Evolutionary conservation across 441 rosid genomes (phyloP).

Genomic region (Adansonia madagascariensis): DNA sequence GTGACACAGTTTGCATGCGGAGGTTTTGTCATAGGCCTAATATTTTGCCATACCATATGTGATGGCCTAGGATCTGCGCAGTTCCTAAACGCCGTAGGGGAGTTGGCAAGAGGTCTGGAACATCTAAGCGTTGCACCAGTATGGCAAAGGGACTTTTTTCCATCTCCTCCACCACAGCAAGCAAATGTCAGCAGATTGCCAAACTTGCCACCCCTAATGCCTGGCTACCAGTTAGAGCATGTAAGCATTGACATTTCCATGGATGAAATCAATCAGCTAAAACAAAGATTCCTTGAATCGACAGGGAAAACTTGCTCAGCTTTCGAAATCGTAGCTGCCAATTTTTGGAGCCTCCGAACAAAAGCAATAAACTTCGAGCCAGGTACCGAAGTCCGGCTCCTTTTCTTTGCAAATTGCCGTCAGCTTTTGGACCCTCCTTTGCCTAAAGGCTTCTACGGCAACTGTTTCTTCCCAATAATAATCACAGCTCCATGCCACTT

Average conservation of each 20-base stretch:
- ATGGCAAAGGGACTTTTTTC: conserved; percentile 58
- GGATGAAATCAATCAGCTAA: conserved; percentile 46
- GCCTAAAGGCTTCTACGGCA: conserved; percentile 67
- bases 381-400: conserved; percentile 42
- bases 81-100: conserved; percentile 62
- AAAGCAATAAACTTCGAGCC: conserved; percentile 35
- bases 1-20: conserved; percentile 65
- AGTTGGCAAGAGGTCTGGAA: conserved; percentile 49
- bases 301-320: conserved; percentile 49
- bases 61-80: conserved; percentile 77
- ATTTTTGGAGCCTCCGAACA: conserved; percentile 53
- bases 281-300: conserved; percentile 38
- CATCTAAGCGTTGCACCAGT: conserved; percentile 42
- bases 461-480: conserved; percentile 64
- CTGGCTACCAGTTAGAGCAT: conserved; percentile 47
- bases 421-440: conserved; percentile 50
- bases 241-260: conserved; percentile 54
- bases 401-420: conserved; percentile 66
- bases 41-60: conserved; percentile 60
- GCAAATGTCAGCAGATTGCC: conserved; percentile 17
- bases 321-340: conserved; percentile 55
- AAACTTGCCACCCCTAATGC: conserved; percentile 42
- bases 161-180: conserved; percentile 26
- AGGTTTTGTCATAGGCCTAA: conserved; percentile 55
- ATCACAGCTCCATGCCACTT: conserved; percentile 41